Conservation (phyloP, 1,139 yeast genomes). For the Komagataea norvegica region DNA sequence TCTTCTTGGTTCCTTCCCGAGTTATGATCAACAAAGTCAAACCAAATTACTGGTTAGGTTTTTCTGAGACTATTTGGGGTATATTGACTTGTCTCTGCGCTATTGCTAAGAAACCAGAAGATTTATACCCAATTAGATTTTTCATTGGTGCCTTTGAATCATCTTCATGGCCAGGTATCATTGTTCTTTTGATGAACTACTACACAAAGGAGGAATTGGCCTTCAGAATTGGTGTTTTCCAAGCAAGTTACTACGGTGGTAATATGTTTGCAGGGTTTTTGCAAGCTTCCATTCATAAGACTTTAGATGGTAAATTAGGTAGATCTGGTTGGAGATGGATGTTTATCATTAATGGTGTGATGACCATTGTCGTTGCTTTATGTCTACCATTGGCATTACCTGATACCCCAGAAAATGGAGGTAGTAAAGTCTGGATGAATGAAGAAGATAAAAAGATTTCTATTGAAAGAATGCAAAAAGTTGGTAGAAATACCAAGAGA, state of each 20-base stretch:
- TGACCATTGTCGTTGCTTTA: conserved; percentile 32
- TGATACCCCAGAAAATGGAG: conserved; percentile 41
- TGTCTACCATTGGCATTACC: conserved; percentile 30
- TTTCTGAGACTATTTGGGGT: conserved; percentile 35
- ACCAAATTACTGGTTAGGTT: conserved; percentile 41
- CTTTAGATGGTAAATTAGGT: conserved; percentile 29
- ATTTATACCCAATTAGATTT: conserved; percentile 34
- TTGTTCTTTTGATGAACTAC: conserved; percentile 29
- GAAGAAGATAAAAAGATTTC: conserved; percentile 17
- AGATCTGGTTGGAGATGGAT: conserved; percentile 37
- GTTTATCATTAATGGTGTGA: conserved; percentile 33
- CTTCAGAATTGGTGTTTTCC: conserved; percentile 29
- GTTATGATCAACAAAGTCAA: conserved; percentile 39
- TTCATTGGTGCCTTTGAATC: conserved; percentile 34
- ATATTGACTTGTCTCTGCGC: conserved; percentile 41
- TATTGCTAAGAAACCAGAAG: conserved; percentile 41
- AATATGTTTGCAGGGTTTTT: conserved; percentile 37
- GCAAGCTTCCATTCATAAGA: conserved; percentile 30
- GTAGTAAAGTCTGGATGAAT: conserved; percentile 21
- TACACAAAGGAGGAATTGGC: conserved; percentile 30
- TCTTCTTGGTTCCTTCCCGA: conserved; percentile 47
- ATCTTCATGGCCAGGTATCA: conserved; percentile 29
- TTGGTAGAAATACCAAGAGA: conserved; percentile 15
- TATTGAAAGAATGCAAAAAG: conserved; percentile 26
- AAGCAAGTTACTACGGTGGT: conserved; percentile 32